Percentiles rank a stretch among this genome's conserved stretches.
Conservation (phyloP, 495 filamentous ascomycete species). For the Penicillium atrosanguineum region DNA sequence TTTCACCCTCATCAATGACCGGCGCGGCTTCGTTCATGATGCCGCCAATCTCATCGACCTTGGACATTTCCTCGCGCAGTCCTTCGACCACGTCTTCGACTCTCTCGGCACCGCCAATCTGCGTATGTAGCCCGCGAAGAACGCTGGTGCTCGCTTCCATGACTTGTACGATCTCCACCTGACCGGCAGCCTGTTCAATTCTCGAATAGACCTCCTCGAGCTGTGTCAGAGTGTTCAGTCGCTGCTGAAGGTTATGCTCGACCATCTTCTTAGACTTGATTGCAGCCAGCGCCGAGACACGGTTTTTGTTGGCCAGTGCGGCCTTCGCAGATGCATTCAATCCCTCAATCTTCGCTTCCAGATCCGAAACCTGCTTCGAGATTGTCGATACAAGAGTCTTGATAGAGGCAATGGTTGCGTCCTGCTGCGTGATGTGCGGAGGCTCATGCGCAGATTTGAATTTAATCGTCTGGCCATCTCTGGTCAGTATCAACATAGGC, state of each 20-base stretch:
- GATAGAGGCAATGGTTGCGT: conserved; percentile 76
- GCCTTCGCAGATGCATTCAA: conserved; percentile 57
- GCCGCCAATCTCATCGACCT: conserved; percentile 76
- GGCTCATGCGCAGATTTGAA: conserved; percentile 56
- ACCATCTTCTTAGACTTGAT: conserved; percentile 80
- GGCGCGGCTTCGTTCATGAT: conserved; percentile 64
- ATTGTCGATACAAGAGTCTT: conserved; percentile 64
- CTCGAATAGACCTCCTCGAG: conserved; percentile 75
- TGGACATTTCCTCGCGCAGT: conserved; percentile 75
- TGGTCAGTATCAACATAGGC: conserved; percentile 17
- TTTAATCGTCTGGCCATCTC: conserved; percentile 62
- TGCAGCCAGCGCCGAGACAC: conserved; percentile 68
- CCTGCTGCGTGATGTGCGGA: conserved; percentile 64
- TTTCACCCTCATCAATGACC: conserved; percentile 74
- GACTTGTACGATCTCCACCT: conserved; percentile 72
- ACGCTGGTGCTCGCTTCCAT: conserved; percentile 76
- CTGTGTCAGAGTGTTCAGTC: conserved; percentile 69
- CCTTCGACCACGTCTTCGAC: conserved; percentile 73
- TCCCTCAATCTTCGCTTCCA: conserved; percentile 52
- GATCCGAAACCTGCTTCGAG: conserved; percentile 58
- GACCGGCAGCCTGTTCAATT: conserved; percentile 82
- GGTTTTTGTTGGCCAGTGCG: conserved; percentile 68
- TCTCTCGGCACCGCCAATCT: conserved; percentile 72
- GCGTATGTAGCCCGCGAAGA: conserved; percentile 66
- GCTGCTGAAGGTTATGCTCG: conserved; percentile 65